A percentile compares a stretch with the other conserved stretches of the same genome.
Conservation (phyloP, 305 asterid species). For the Plantago lanceolata region DNA sequence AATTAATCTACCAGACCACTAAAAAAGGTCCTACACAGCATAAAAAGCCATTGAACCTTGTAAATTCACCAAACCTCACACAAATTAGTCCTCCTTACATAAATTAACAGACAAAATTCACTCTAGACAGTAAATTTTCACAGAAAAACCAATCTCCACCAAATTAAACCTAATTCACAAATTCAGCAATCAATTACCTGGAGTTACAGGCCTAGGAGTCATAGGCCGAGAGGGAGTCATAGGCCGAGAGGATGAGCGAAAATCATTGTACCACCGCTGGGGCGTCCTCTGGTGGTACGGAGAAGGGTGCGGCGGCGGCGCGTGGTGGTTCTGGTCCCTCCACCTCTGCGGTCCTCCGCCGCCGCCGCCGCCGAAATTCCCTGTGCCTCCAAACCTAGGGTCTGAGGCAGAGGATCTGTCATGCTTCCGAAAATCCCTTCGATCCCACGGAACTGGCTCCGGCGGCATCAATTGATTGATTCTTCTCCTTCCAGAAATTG, state of each 20-base stretch:
- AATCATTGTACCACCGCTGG: slow-evolving; percentile 54
- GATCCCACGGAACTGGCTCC: slow-evolving; percentile 64
- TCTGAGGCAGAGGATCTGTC: slow-evolving; percentile 40
- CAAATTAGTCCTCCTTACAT: neutral
- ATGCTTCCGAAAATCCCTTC: slow-evolving; percentile 57
- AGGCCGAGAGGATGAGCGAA: slow-evolving; percentile 58
- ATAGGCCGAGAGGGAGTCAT: too few relatives aligned
- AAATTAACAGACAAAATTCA: neutral
- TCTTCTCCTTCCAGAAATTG: neutral
- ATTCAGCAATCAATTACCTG: slow-evolving; percentile 52
- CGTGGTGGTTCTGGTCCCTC: slow-evolving; percentile 64
- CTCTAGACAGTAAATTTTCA: neutral
- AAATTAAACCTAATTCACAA: neutral
- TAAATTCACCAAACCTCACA: neutral
- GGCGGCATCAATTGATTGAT: slow-evolving; percentile 47
- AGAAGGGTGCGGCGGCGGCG: slow-evolving; percentile 50
- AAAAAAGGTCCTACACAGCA: slow-evolving; percentile 4
- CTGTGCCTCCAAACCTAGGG: slow-evolving; percentile 40
- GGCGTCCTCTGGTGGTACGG: slow-evolving; percentile 28
- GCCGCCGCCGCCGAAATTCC: slow-evolving; percentile 29
- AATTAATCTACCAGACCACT: slow-evolving; percentile 17
- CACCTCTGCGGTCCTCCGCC: slow-evolving; percentile 48
- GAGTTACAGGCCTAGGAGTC: slow-evolving; percentile 51
- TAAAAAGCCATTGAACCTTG: too few relatives aligned
- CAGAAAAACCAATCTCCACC: neutral